These are phyloP conservation scores for Arthroderma sp. DNA, from an alignment of 2,329 filamentous ascomycete species.

Conservation along the genomic window DNA sequence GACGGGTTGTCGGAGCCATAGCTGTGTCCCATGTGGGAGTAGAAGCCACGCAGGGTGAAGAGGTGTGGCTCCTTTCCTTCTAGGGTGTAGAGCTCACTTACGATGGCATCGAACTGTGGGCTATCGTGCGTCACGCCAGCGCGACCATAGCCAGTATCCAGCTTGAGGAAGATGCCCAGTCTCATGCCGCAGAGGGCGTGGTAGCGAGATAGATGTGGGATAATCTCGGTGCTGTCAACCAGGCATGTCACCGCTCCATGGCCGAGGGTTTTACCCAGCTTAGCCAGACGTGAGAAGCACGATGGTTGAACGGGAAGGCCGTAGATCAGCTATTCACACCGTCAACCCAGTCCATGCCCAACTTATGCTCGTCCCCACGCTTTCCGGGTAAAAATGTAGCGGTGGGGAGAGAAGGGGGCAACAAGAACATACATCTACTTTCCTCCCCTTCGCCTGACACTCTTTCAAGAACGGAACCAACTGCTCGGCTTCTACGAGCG, in stretches of 20 bases:
- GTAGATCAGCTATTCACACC: constrained; percentile 43
- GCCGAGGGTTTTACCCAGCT: constrained; percentile 45
- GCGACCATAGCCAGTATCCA: constrained; percentile 59
- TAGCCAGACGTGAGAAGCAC: constrained; percentile 47
- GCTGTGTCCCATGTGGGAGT: constrained; percentile 61
- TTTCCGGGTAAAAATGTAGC: no score
- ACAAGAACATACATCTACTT: constrained; percentile 40
- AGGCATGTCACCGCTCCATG: constrained; percentile 48
- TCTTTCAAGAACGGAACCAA: constrained; percentile 49
- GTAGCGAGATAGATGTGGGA: constrained; percentile 39
- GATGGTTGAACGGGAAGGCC: constrained; percentile 56
- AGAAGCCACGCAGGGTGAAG: constrained; percentile 49
- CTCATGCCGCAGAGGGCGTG: constrained; percentile 32
- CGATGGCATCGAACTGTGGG: constrained; percentile 18
- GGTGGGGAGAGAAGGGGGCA: no score
- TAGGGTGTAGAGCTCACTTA: constrained; percentile 16
- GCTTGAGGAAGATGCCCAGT: constrained; percentile 54
- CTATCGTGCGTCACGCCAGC: constrained; percentile 51
- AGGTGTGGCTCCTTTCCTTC: constrained; percentile 16
- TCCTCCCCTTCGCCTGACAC: constrained; percentile 43
- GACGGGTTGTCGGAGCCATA: constrained; percentile 46
- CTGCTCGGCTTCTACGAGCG: constrained; percentile 57
- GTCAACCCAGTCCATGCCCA: constrained; percentile 3
- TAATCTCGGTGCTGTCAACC: constrained; percentile 53
- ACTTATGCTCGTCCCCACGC: no score